Percentiles rank a stretch among this genome's conserved stretches.
Conservation (phyloP, 108 stramenopile species). For the Seminavis robusta region DNA sequence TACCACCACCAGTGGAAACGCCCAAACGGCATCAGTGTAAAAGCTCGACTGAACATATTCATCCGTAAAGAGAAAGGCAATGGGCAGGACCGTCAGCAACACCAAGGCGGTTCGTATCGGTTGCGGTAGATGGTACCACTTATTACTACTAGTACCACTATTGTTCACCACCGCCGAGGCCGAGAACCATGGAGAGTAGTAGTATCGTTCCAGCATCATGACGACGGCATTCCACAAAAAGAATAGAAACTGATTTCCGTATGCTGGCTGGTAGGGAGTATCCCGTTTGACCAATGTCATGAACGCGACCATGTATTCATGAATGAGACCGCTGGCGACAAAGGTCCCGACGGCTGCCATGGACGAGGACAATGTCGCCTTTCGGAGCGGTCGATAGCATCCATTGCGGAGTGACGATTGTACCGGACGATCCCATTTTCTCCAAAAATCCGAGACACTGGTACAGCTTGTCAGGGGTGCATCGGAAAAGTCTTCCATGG, state of each 20-base stretch:
- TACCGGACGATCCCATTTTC: constrained; percentile 40
- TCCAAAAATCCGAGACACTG: constrained; percentile 44
- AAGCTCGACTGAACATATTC: constrained; percentile 33
- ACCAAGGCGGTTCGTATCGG: constrained; percentile 34
- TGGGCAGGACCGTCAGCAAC: constrained; percentile 41
- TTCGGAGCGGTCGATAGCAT: constrained; percentile 31
- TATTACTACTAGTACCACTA: not conserved
- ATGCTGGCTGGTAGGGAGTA: constrained; percentile 16
- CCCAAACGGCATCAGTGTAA: constrained; percentile 25
- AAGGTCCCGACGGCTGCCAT: constrained; percentile 35
- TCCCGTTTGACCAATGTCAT: too few species aligned
- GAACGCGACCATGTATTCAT: constrained; percentile 37
- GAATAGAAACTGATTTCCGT: constrained; percentile 40
- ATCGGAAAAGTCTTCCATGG: constrained; percentile 20
- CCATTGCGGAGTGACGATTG: constrained; percentile 29
- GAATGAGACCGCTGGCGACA: constrained; percentile 34
- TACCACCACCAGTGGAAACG: too few species aligned
- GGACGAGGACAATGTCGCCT: constrained; percentile 12
- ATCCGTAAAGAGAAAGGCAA: constrained; percentile 53
- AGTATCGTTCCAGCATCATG: constrained; percentile 30
- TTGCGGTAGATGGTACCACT: constrained; percentile 13
- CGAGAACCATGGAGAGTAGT: not conserved
- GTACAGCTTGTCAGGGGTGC: constrained; percentile 22
- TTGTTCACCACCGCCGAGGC: not conserved
- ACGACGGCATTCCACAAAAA: constrained; percentile 60